These are phyloP conservation scores for Cucumis hystrix DNA, from an alignment of 306 rosid genomes.

Conservation along the genomic window DNA sequence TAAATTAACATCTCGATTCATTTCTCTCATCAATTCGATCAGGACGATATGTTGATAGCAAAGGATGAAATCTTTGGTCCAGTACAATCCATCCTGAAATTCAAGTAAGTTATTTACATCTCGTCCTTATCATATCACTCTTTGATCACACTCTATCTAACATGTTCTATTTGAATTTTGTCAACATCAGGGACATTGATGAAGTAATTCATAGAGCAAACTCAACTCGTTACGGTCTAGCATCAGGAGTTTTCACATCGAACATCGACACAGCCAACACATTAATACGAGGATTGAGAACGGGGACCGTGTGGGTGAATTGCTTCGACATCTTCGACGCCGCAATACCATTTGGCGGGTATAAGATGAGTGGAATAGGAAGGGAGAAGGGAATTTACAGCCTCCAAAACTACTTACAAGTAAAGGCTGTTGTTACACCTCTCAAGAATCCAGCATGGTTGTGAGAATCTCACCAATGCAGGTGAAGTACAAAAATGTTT, in stretches of 20 bases:
- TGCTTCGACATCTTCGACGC: constrained; percentile 93
- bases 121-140: background rate
- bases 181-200: constrained; percentile 37
- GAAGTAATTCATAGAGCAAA: constrained; percentile 70
- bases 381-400: constrained; percentile 87
- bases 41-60: constrained; percentile 80
- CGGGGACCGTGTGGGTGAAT: constrained; percentile 78
- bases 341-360: constrained; percentile 91
- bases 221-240: constrained; percentile 50
- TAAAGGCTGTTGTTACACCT: constrained; percentile 73
- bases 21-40: background rate
- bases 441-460: constrained; percentile 74
- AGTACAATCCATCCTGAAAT: constrained; percentile 77
- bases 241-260: constrained; percentile 78
- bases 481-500: background rate
- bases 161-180: background rate
- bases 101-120: constrained; percentile 47
- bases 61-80: constrained; percentile 93
- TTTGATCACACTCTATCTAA: background rate
- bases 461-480: constrained; percentile 11
- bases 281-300: constrained; percentile 59
- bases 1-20: background rate
- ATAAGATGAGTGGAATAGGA: constrained; percentile 88
- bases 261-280: constrained; percentile 51
- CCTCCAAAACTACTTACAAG: constrained; percentile 69